Evolutionary conservation across 768 basidiomycete genomes (phyloP), one percentile per base, ranked within the genome.

Genomic region (Pseudohyphozyma bogoriensis): DNA sequence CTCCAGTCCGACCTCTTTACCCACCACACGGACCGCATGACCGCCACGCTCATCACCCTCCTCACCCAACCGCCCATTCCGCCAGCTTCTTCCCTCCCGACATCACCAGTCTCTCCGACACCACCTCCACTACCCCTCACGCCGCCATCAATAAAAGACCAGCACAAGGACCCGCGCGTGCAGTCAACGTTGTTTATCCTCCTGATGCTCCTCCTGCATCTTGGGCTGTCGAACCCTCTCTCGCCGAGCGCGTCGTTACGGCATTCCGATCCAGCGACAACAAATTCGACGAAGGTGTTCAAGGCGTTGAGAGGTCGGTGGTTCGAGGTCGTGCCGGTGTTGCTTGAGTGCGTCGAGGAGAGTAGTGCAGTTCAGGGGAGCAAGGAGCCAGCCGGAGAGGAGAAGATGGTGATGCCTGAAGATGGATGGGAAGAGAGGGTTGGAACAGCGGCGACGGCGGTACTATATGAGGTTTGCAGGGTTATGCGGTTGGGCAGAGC

Each of bases 21-120:
- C 3, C 92, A 87, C 69, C 90, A 96, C 73, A 90, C 88, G 4
- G 90, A 91, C 70, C 78, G 93, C 36, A 92, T 92, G 87, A 82
- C 84, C 57, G 86, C 89, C 65, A 80, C 86, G 44, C 76, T 90
- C 51, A 76, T 85, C 39, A 79, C 42, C 35, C 33, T 44, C 18
- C 54, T 66, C 55, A 83, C 51, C 83, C 88, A n/a, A n/a, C n/a
- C n/a, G n/a, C n/a, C n/a, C n/a, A n/a, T n/a, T n/a, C n/a, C n/a
- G n/a, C n/a, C n/a, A n/a, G n/a, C n/a, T n/a, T n/a, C n/a, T n/a
- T n/a, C n/a, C n/a, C n/a, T n/a, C n/a, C n/a, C 67, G 81, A 81
- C 16, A 79, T 80, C 71, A 77, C 78, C 70, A 86, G 89, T 71
- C 70, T 83, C 66, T 26, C 37, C 47, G 20, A 60, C 39, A 73